Evolutionary conservation across 768 basidiomycete species (phyloP).

Genomic region (Goffeauzyma gilvescens): DNA sequence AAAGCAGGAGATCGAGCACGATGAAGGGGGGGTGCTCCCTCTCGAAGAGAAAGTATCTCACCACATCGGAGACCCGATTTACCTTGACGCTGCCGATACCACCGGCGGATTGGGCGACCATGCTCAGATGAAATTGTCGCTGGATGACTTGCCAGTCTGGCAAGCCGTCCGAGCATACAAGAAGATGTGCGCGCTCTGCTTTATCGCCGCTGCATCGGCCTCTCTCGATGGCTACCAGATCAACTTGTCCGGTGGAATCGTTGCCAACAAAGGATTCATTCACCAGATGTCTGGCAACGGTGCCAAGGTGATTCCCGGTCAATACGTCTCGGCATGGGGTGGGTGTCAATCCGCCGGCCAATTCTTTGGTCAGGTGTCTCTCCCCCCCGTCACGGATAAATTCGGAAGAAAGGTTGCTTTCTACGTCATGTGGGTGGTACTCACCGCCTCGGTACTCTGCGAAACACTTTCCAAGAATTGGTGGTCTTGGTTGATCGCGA

Average conservation of each 20-base stretch:
- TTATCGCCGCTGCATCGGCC: slow-evolving; percentile 16
- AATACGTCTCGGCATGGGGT: slow-evolving; percentile 16
- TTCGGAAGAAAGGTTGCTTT: slow-evolving; percentile 19
- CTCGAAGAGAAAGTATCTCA: no score
- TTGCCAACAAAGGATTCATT: slow-evolving; percentile 23
- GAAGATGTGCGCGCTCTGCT: slow-evolving; percentile 7
- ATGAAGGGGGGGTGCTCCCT: no score
- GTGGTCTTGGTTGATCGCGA: slow-evolving; percentile 15
- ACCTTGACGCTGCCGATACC: no score
- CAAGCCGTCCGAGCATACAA: slow-evolving; percentile 11
- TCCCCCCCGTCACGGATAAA: slow-evolving; percentile 12
- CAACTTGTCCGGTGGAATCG: slow-evolving; percentile 17
- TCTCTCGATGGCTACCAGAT: slow-evolving; percentile 17
- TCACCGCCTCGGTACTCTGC: slow-evolving; percentile 8
- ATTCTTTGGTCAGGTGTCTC: neutral
- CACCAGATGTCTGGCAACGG: slow-evolving; percentile 4
- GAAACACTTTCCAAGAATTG: slow-evolving; percentile 9
- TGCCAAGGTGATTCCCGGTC: neutral
- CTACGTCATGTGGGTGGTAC: slow-evolving; percentile 14
- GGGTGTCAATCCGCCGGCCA: slow-evolving; percentile 17
- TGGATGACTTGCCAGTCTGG: slow-evolving; percentile 13
- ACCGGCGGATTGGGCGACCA: no score
- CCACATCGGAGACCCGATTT: no score
- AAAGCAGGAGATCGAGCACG: no score
- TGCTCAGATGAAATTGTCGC: slow-evolving; percentile 12